Conservation (phyloP, 768 basidiomycete species). For the Termitomyces sp. region DNA sequence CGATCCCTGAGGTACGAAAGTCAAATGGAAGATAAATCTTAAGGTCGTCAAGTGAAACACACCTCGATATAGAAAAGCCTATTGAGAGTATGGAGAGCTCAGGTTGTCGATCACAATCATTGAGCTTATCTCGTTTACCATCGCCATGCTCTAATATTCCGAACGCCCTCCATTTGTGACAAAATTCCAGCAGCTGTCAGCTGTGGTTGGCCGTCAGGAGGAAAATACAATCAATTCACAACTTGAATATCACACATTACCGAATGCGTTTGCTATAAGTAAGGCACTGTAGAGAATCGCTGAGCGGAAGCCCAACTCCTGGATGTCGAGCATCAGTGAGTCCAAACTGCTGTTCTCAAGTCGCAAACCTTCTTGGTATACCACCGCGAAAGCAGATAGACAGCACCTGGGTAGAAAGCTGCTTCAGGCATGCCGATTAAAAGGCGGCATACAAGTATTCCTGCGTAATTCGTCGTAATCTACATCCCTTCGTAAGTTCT, state of each 20-base stretch:
- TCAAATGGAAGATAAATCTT: not conserved
- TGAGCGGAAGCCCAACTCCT: constrained; percentile 64
- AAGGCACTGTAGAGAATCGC: constrained; percentile 57
- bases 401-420: constrained; percentile 60
- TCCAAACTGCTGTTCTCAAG: not conserved
- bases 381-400: constrained; percentile 48
- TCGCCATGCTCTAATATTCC: constrained; percentile 67
- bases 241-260: constrained; percentile 38
- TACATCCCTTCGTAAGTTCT: constrained; percentile 15
- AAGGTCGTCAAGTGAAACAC: not conserved
- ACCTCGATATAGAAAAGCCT: constrained; percentile 75
- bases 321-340: not conserved
- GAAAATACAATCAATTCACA: too few species aligned
- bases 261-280: constrained; percentile 63
- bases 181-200: constrained; percentile 73
- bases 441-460: constrained; percentile 53
- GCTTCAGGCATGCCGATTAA: constrained; percentile 66
- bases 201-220: constrained; percentile 22
- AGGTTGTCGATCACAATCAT: not conserved
- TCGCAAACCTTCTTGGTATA: constrained; percentile 48
- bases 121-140: constrained; percentile 33
- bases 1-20: constrained; percentile 39
- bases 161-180: constrained; percentile 58
- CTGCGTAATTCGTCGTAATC: constrained; percentile 50
- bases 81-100: not conserved